Percentiles rank a stretch among this genome's conserved stretches.
phyloP scores from a whole-genome alignment of 768 basidiomycete genomes.

The Pluteus cervinus region DNA sequence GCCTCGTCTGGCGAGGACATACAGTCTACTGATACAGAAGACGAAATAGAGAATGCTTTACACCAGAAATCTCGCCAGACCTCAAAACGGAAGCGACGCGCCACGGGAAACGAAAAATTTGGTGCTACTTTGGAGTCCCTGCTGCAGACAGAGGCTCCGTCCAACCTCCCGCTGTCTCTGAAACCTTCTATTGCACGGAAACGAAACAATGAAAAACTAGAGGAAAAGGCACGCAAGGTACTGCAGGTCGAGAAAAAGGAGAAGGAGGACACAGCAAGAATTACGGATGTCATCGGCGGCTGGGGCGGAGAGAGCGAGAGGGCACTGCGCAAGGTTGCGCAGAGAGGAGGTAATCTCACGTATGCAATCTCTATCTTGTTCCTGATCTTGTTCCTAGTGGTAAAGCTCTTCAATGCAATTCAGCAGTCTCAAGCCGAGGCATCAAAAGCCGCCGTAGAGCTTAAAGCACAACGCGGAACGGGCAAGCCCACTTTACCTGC shows the following conservation, averaged over 20 bases:
- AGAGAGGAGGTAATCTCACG: slow-evolving; percentile 62
- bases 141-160: slow-evolving; percentile 66
- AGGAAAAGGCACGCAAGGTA: slow-evolving; percentile 63
- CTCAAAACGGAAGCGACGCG: slow-evolving; percentile 75
- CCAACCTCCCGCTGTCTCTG: slow-evolving; percentile 66
- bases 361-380: not conserved
- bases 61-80: slow-evolving; percentile 71
- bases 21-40: slow-evolving; percentile 46
- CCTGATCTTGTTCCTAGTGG: slow-evolving; percentile 40
- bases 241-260: slow-evolving; percentile 69
- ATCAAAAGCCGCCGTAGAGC: slow-evolving; percentile 44
- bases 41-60: slow-evolving; percentile 55
- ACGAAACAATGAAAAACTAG: slow-evolving; percentile 72
- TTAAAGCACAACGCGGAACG: slow-evolving; percentile 58
- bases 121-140: slow-evolving; percentile 70
- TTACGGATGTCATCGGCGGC: slow-evolving; percentile 73
- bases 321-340: slow-evolving; percentile 77
- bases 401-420: slow-evolving; percentile 83
- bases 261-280: slow-evolving; percentile 62
- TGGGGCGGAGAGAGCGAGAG: slow-evolving; percentile 85
- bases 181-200: slow-evolving; percentile 67
- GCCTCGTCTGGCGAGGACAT: slow-evolving; percentile 16
- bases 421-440: slow-evolving; percentile 71
- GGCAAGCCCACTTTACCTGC: slow-evolving; percentile 72
- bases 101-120: slow-evolving; percentile 68